These are phyloP conservation scores for Paraconiothyrium brasiliense DNA, from an alignment of 2,329 filamentous ascomycete genomes.

Conservation along the genomic window DNA sequence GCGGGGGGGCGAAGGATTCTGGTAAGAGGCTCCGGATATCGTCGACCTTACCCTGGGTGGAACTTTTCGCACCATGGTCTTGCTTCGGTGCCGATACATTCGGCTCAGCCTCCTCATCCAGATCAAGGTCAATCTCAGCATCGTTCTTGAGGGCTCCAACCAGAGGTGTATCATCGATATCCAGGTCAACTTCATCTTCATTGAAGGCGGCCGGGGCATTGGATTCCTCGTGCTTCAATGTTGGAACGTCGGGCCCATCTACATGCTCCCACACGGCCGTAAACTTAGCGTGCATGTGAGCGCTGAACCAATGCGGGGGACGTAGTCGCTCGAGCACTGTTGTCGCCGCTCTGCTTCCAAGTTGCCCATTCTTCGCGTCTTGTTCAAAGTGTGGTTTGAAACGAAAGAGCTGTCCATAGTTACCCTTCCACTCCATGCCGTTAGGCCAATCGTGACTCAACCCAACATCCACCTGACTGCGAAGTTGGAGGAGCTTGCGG, in stretches of 20 bases:
- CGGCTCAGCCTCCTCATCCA: constrained; percentile 46
- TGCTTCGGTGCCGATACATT: constrained; percentile 12
- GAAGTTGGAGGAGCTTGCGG: constrained; percentile 85
- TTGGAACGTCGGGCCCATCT: constrained; percentile 37
- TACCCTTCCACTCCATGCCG: constrained; percentile 80
- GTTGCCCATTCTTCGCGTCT: constrained; percentile 77
- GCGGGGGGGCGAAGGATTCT: constrained; percentile 69
- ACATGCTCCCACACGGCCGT: constrained; percentile 67
- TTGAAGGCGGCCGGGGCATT: constrained; percentile 40
- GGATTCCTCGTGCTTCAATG: constrained; percentile 25
- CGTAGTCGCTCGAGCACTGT: constrained; percentile 82
- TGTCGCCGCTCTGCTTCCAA: constrained; percentile 83
- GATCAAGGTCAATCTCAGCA: constrained; percentile 52
- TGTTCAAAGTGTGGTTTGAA: constrained; percentile 78
- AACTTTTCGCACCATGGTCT: neutral
- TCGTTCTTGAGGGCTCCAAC: constrained; percentile 23
- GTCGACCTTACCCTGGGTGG: constrained; percentile 61
- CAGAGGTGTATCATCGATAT: constrained; percentile 62
- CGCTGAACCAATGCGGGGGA: constrained; percentile 87
- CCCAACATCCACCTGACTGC: constrained; percentile 89
- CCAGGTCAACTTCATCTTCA: constrained; percentile 71
- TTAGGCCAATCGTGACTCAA: constrained; percentile 97
- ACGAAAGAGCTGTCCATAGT: constrained; percentile 72
- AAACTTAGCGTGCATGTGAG: constrained; percentile 91
- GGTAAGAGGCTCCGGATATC: constrained; percentile 78